A percentile compares a stretch with the other conserved stretches of the same genome.
These are phyloP conservation scores for Metschnikowia henanensis DNA, from an alignment of 805 yeast genomes.

Conservation along the genomic window DNA sequence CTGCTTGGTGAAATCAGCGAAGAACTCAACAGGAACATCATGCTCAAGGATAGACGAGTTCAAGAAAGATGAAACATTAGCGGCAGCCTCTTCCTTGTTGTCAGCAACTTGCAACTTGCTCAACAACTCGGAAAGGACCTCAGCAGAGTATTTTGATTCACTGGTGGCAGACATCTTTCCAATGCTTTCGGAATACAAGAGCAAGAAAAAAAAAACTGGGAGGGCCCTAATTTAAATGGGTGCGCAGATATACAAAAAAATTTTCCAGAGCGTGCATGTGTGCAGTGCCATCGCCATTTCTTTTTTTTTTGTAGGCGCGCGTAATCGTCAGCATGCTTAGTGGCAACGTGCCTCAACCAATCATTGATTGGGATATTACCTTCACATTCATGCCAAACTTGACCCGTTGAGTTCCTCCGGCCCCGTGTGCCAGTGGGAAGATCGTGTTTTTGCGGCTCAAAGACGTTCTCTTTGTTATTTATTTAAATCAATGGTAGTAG, in stretches of 20 bases:
- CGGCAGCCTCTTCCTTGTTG: conserved; percentile 80
- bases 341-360: conserved; percentile 4
- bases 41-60: conserved; percentile 98
- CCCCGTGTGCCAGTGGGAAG: too few species aligned
- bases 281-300: conserved; percentile 16
- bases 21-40: conserved; percentile 92
- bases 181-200: conserved; percentile 18
- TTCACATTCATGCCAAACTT: neutral
- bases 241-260: conserved; percentile 18
- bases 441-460: too few species aligned
- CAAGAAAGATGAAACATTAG: conserved; percentile 88
- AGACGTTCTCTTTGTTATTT: too few species aligned
- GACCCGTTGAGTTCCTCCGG: too few species aligned
- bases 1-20: conserved; percentile 71
- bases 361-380: neutral
- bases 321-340: conserved; percentile 16
- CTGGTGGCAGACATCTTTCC: conserved; percentile 52
- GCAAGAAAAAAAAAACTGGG: conserved; percentile 14
- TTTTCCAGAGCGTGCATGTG: conserved; percentile 13
- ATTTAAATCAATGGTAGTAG: too few species aligned
- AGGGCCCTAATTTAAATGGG: conserved; percentile 14
- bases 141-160: conserved; percentile 62
- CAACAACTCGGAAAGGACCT: conserved; percentile 93
- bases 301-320: conserved; percentile 16
- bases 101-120: conserved; percentile 92